Conservation (phyloP, 2,329 filamentous ascomycete genomes). For the Sporothrix variecibatus region DNA sequence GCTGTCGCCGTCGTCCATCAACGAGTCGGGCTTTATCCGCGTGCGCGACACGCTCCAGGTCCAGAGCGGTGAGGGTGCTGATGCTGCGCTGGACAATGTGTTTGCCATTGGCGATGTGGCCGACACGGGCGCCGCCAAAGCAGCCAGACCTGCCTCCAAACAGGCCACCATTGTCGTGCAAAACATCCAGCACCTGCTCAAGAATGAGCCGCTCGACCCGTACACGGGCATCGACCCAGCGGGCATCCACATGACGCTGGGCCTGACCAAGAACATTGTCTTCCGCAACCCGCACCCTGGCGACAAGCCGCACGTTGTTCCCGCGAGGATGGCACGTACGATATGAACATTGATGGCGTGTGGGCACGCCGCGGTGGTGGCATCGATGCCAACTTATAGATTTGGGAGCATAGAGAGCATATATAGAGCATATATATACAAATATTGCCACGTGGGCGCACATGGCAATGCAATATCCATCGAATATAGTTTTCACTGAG, state of each 20-base stretch:
- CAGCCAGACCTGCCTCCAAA: conserved; percentile 24
- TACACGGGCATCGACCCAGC: conserved; percentile 23
- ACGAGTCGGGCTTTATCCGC: conserved; percentile 25
- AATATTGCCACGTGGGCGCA: too few species aligned
- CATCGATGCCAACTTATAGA: conserved; percentile 22
- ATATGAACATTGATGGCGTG: conserved; percentile 27
- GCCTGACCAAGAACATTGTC: conserved; percentile 27
- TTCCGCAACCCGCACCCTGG: conserved; percentile 25
- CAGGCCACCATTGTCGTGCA: conserved; percentile 27
- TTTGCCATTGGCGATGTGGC: conserved; percentile 68
- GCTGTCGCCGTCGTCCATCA: conserved; percentile 21
- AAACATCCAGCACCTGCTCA: conserved; percentile 28
- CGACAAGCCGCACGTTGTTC: neutral
- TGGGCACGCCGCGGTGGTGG: conserved; percentile 26
- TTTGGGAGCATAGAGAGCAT: neutral
- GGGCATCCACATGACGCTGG: conserved; percentile 28
- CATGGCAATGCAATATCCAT: too few species aligned
- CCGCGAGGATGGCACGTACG: conserved; percentile 20
- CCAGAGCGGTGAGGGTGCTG: neutral
- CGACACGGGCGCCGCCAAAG: conserved; percentile 49
- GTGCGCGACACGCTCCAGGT: conserved; percentile 28
- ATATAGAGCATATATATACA: neutral
- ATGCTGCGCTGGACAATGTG: conserved; percentile 44
- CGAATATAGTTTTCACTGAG: too few species aligned
- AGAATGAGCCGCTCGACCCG: conserved; percentile 26